Conservation (phyloP, 495 filamentous ascomycete genomes). For the Stereocaulon alpinum region DNA sequence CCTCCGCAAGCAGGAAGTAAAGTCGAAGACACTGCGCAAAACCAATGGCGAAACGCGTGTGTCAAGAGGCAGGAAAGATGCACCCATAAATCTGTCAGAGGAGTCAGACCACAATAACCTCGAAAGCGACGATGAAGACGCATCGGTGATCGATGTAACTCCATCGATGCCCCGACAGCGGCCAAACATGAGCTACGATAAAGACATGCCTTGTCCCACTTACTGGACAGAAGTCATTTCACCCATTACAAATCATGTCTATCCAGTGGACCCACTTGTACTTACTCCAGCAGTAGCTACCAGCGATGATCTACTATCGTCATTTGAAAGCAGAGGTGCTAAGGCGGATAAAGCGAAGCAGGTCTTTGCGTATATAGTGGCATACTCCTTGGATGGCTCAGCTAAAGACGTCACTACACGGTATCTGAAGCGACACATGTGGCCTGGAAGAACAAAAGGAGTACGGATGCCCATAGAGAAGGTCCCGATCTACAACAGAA, state of each 20-base stretch:
- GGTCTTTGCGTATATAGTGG: slow-evolving; percentile 84
- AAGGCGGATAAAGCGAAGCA: slow-evolving; percentile 80
- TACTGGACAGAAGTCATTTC: slow-evolving; percentile 93
- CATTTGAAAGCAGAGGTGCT: slow-evolving; percentile 71
- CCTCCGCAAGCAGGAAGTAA: not conserved
- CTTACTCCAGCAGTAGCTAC: slow-evolving; percentile 54
- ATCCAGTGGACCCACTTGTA: slow-evolving; percentile 67
- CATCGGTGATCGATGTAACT: slow-evolving; percentile 36
- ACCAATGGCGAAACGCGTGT: slow-evolving; percentile 19
- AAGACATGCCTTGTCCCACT: slow-evolving; percentile 67
- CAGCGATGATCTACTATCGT: slow-evolving; percentile 57
- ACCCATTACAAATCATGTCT: slow-evolving; percentile 62
- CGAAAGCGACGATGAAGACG: slow-evolving; percentile 23
- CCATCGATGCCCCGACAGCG: slow-evolving; percentile 25
- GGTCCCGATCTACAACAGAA: slow-evolving; percentile 60
- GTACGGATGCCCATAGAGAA: slow-evolving; percentile 67
- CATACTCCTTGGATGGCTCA: slow-evolving; percentile 71
- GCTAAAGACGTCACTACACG: slow-evolving; percentile 93
- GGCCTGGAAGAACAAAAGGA: slow-evolving; percentile 88
- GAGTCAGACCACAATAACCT: slow-evolving; percentile 17
- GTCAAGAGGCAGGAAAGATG: slow-evolving; percentile 22
- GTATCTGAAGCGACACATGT: slow-evolving; percentile 73
- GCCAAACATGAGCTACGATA: slow-evolving; percentile 42
- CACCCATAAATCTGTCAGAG: slow-evolving; percentile 30
- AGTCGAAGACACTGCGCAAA: slow-evolving; percentile 9